Evolutionary conservation across 2,329 filamentous ascomycete genomes (phyloP).

Genomic region (Gremmenia infestans): DNA sequence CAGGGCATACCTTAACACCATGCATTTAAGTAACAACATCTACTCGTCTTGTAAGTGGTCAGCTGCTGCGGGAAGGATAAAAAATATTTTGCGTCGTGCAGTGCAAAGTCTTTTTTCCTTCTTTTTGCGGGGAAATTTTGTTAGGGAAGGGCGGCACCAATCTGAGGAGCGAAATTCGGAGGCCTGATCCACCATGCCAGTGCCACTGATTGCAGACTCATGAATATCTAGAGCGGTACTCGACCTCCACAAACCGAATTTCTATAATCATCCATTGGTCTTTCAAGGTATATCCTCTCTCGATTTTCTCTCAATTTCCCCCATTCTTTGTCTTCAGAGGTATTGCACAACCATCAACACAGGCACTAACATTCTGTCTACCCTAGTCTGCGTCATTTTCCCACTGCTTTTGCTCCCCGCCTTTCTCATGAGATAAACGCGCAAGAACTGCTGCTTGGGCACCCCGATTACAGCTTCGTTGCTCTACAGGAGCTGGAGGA

Average conservation of each 20-base stretch:
- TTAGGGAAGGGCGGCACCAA: neutral
- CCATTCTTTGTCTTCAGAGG: neutral
- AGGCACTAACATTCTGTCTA: neutral
- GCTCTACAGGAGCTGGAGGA: constrained; percentile 27
- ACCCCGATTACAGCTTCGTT: constrained; percentile 16
- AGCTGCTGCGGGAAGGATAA: constrained; percentile 1
- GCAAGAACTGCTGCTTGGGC: constrained; percentile 21
- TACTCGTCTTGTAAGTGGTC: constrained; percentile 8
- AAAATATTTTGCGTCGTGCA: constrained; percentile 11
- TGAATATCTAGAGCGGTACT: neutral
- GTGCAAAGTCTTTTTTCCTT: constrained; percentile 9
- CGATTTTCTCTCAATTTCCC: neutral
- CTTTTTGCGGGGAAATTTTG: neutral
- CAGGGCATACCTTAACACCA: constrained; percentile 1
- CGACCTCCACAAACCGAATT: neutral
- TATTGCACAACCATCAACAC: neutral
- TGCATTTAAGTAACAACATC: constrained; percentile 3
- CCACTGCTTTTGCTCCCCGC: constrained; percentile 16
- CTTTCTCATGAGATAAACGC: constrained; percentile 26
- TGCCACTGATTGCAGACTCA: neutral
- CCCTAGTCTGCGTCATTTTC: constrained; percentile 25
- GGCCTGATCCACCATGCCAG: neutral
- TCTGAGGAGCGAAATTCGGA: too few species aligned
- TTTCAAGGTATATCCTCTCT: constrained; percentile 12
- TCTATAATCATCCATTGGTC: constrained; percentile 11